phyloP scores from a whole-genome alignment of 495 filamentous ascomycete species.

The Talaromyces trachyspermus region DNA sequence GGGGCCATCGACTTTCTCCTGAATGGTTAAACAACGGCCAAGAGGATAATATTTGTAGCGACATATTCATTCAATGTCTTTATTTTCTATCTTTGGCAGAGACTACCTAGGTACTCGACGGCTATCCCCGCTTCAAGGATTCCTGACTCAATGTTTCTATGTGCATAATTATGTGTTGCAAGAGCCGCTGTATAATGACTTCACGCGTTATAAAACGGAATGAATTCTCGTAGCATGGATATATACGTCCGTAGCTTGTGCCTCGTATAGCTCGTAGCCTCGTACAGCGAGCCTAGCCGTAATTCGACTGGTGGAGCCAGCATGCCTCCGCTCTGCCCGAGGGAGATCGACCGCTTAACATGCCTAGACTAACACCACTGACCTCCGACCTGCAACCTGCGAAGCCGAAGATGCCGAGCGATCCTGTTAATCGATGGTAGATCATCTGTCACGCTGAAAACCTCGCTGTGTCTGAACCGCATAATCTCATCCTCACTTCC shows the following conservation, averaged over 20 bases:
- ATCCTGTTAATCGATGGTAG: neutral
- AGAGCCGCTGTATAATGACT: conserved; percentile 2
- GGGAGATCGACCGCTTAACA: neutral
- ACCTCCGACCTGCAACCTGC: no score
- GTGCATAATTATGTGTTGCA: conserved; percentile 2
- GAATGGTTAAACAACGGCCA: conserved; percentile 15
- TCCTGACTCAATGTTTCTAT: no score
- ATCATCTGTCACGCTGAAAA: neutral
- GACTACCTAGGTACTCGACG: neutral
- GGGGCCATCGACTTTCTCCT: conserved; percentile 79
- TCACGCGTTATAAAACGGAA: no score
- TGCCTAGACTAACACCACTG: neutral
- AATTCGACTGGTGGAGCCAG: neutral
- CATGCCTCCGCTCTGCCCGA: neutral
- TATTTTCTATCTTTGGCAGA: conserved; percentile 6
- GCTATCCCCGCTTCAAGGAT: neutral
- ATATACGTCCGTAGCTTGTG: no score
- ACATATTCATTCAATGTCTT: conserved; percentile 6
- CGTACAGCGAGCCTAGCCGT: no score
- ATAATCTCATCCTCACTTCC: conserved; percentile 10
- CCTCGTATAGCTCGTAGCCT: no score
- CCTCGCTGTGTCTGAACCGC: conserved; percentile 1
- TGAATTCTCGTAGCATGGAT: no score
- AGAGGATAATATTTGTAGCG: conserved; percentile 12
- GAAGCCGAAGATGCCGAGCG: neutral